Evolutionary conservation across 192 early-diverging fungal species (phyloP).

Genomic region (Podila minutissima): DNA sequence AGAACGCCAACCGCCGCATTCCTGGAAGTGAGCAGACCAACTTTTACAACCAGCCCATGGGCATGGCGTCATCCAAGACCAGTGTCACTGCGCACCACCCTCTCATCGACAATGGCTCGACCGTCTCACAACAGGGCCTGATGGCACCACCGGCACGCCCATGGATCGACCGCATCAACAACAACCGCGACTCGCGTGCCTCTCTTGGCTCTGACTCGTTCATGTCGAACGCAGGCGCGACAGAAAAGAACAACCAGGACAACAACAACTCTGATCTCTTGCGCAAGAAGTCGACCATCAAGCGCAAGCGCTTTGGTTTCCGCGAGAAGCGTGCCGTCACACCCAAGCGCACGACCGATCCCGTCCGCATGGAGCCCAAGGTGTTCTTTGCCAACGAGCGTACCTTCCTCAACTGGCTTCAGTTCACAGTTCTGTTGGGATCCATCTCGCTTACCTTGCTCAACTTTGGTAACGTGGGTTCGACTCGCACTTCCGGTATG

Average conservation of each 20-base stretch:
- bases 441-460: slow-evolving; percentile 59
- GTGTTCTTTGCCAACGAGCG: slow-evolving; percentile 90
- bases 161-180: slow-evolving; percentile 44
- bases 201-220: slow-evolving; percentile 28
- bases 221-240: slow-evolving; percentile 5
- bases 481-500: slow-evolving; percentile 61
- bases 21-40: slow-evolving; percentile 9
- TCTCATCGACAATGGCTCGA: slow-evolving; percentile 22
- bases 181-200: slow-evolving; percentile 28
- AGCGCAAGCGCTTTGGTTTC: slow-evolving; percentile 45
- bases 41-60: slow-evolving; percentile 41
- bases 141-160: slow-evolving; percentile 41
- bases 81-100: slow-evolving; percentile 30
- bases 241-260: slow-evolving; percentile 10
- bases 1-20: slow-evolving; percentile 37
- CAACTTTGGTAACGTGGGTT: slow-evolving; percentile 79
- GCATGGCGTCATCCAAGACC: slow-evolving; percentile 13
- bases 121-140: slow-evolving; percentile 20
- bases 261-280: slow-evolving; percentile 15
- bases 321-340: slow-evolving; percentile 28
- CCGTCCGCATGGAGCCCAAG: slow-evolving; percentile 85
- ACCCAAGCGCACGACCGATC: slow-evolving; percentile 58
- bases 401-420: slow-evolving; percentile 86
- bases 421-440: slow-evolving; percentile 75
- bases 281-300: slow-evolving; percentile 49